A percentile compares a stretch with the other conserved stretches of the same genome.
phyloP scores from a whole-genome alignment of 805 yeast genomes.

The Hanseniaspora jakobsenii region DNA sequence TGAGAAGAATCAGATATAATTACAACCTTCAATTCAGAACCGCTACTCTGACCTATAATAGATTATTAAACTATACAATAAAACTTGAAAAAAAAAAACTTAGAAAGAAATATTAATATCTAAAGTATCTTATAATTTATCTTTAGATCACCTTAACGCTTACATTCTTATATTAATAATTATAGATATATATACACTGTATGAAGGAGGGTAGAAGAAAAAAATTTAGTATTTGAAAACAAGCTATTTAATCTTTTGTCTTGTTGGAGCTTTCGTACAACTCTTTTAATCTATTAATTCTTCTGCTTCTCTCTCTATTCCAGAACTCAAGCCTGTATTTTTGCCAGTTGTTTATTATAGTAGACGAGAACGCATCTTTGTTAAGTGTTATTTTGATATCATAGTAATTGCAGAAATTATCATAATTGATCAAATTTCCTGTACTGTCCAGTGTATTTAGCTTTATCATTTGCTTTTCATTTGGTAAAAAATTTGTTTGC shows the following conservation, averaged over 20 bases:
- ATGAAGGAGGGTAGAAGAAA: too few relatives aligned
- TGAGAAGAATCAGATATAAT: slow-evolving; percentile 10
- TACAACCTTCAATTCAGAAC: slow-evolving; percentile 16
- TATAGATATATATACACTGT: too few relatives aligned
- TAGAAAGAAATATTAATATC: not conserved
- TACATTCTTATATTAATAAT: too few relatives aligned
- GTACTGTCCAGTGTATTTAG: slow-evolving; percentile 1
- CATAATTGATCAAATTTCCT: slow-evolving; percentile 7
- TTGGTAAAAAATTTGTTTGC: slow-evolving; percentile 12
- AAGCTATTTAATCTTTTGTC: too few relatives aligned
- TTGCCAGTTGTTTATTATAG: slow-evolving; percentile 89
- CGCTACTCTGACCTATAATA: slow-evolving; percentile 17
- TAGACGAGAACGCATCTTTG: slow-evolving; percentile 70
- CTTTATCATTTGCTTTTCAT: slow-evolving; percentile 3
- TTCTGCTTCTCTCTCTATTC: slow-evolving; percentile 66
- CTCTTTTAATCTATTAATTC: slow-evolving; percentile 29
- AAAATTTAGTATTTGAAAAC: too few relatives aligned
- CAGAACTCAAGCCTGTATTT: slow-evolving; percentile 85
- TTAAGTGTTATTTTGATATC: slow-evolving; percentile 72
- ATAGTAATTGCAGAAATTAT: slow-evolving; percentile 13
- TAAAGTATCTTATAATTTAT: slow-evolving; percentile 4
- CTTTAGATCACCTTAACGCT: too few relatives aligned
- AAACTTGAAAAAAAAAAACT: too few relatives aligned
- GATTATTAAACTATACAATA: too few relatives aligned
- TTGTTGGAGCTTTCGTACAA: slow-evolving; percentile 17